Evolutionary conservation across 129 eudicot species (phyloP).

Genomic region (Kitagawia praeruptora): DNA sequence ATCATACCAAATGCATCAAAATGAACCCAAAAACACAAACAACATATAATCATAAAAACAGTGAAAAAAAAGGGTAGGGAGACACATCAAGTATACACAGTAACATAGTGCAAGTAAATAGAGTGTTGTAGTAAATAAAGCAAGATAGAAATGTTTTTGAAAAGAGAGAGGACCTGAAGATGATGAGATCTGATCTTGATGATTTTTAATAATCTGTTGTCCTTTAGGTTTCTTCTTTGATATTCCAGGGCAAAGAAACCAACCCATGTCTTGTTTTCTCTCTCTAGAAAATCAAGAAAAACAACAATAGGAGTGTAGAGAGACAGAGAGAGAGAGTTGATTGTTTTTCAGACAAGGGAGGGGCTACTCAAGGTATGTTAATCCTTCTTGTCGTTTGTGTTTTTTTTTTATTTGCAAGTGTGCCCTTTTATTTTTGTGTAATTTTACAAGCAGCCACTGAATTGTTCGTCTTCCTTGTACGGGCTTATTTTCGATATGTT

Average conservation of each 20-base stretch:
- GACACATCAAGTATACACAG: conserved; percentile 8
- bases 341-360: conserved; percentile 15
- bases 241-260: conserved; percentile 54
- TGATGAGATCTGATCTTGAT: conserved; percentile 81
- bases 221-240: conserved; percentile 41
- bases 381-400: conserved; percentile 15
- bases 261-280: conserved; percentile 45
- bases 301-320: background rate
- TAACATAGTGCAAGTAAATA: background rate
- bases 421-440: conserved; percentile 3
- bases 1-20: background rate
- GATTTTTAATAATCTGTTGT: conserved; percentile 31
- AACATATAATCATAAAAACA: conserved; percentile 6
- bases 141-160: background rate
- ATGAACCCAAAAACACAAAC: conserved; percentile 9
- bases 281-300: conserved; percentile 4
- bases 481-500: no score
- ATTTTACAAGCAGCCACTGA: background rate
- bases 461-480: background rate
- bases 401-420: conserved; percentile 15
- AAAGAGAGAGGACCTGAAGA: conserved; percentile 33
- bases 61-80: background rate
- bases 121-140: background rate
- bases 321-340: conserved; percentile 5
- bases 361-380: conserved; percentile 22